phyloP scores from a whole-genome alignment of 306 rosid species.

The Sphenostylis stenocarpa region DNA sequence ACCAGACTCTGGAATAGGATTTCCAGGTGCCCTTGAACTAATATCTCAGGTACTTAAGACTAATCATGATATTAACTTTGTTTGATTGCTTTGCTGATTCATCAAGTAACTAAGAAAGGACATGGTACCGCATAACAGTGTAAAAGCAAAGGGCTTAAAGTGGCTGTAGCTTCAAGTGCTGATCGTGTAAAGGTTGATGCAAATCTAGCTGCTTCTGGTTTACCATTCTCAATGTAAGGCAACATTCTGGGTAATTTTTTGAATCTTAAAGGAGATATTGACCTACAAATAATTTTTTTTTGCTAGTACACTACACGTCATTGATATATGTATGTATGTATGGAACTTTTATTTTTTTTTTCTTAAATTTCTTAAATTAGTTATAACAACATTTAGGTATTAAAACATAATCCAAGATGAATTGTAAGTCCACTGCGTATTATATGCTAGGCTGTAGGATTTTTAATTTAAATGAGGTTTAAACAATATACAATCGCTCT shows the following conservation, averaged over 20 bases:
- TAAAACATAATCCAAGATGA: slow-evolving; percentile 25
- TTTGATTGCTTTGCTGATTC: slow-evolving; percentile 33
- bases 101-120: slow-evolving; percentile 29
- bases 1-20: slow-evolving; percentile 94
- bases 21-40: slow-evolving; percentile 93
- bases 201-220: slow-evolving; percentile 86
- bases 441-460: slow-evolving; percentile 15
- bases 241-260: slow-evolving; percentile 28
- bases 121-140: slow-evolving; percentile 54
- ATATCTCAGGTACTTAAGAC: slow-evolving; percentile 69
- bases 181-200: slow-evolving; percentile 97
- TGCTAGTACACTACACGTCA: background rate
- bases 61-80: background rate
- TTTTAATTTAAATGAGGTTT: slow-evolving; percentile 3
- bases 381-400: background rate
- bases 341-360: background rate
- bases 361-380: slow-evolving; percentile 18
- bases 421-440: background rate
- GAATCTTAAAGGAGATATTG: slow-evolving; percentile 22
- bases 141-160: slow-evolving; percentile 89
- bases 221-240: slow-evolving; percentile 83
- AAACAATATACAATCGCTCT: background rate
- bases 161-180: slow-evolving; percentile 99
- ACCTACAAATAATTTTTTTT: background rate
- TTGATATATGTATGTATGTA: background rate